Percentiles rank a stretch among this genome's conserved stretches.
These are phyloP conservation scores for Cryoendolithus antarcticus DNA, from an alignment of 2,329 filamentous ascomycete species.

Conservation along the genomic window DNA sequence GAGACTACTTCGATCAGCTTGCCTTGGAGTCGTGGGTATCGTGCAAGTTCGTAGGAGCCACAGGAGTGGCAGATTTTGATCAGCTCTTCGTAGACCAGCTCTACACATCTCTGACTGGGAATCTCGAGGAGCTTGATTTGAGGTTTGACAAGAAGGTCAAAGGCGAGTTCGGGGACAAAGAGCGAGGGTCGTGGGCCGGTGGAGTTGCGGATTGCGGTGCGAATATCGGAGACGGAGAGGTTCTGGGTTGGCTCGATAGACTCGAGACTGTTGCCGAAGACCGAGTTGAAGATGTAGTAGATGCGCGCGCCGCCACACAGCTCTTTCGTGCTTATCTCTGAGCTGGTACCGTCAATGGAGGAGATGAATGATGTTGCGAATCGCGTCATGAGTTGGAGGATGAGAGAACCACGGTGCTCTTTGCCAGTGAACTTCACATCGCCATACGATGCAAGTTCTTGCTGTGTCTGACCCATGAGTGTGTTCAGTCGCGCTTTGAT, in stretches of 20 bases:
- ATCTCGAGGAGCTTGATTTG: constrained; percentile 96
- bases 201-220: constrained; percentile 95
- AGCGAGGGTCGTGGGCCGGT: constrained; percentile 90
- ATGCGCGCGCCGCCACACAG: constrained; percentile 88
- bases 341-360: constrained; percentile 96
- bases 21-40: constrained; percentile 84
- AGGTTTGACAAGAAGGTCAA: constrained; percentile 93
- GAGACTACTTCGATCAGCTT: constrained; percentile 98
- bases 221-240: constrained; percentile 84
- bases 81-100: constrained; percentile 94
- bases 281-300: constrained; percentile 98
- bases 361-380: constrained; percentile 97
- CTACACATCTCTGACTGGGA: constrained; percentile 90
- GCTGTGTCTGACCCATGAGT: constrained; percentile 98
- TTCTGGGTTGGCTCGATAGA: constrained; percentile 94
- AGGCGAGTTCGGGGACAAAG: constrained; percentile 94
- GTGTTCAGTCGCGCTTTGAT: constrained; percentile 98
- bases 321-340: constrained; percentile 97
- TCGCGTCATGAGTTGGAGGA: constrained; percentile 93
- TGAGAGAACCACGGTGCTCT: constrained; percentile 87
- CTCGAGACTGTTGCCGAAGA: constrained; percentile 92
- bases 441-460: constrained; percentile 93
- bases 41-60: constrained; percentile 81
- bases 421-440: constrained; percentile 97
- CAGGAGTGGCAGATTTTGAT: constrained; percentile 99